Conservation (phyloP, 2,329 filamentous ascomycete species). For the Aspergillus sp. region DNA sequence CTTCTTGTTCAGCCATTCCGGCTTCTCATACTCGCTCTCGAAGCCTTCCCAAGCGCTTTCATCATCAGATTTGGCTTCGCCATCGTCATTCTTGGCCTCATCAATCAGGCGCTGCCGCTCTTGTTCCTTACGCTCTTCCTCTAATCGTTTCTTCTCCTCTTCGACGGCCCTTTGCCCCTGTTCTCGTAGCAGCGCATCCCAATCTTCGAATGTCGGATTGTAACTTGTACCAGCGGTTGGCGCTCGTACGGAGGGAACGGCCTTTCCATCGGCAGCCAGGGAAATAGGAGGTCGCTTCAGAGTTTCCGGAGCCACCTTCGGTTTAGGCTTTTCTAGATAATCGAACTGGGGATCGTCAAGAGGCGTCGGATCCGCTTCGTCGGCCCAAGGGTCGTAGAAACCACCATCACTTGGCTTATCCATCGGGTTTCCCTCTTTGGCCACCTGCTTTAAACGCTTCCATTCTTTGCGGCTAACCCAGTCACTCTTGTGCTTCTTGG, state of each 20-base stretch:
- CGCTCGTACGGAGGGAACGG: slow-evolving; percentile 72
- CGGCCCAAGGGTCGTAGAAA: slow-evolving; percentile 76
- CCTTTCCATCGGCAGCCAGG: slow-evolving; percentile 77
- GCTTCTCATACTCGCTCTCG: slow-evolving; percentile 74
- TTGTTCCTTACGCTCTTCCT: slow-evolving; percentile 65
- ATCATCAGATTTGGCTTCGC: slow-evolving; percentile 74
- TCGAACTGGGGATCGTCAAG: slow-evolving; percentile 55
- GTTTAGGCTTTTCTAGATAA: slow-evolving; percentile 66
- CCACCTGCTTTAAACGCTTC: slow-evolving; percentile 72
- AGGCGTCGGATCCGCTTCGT: slow-evolving; percentile 43
- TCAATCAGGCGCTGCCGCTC: slow-evolving; percentile 67
- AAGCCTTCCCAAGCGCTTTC: slow-evolving; percentile 91
- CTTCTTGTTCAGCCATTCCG: slow-evolving; percentile 68
- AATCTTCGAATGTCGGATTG: slow-evolving; percentile 86
- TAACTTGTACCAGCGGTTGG: slow-evolving; percentile 86
- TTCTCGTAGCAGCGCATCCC: slow-evolving; percentile 70
- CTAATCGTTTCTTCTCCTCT: slow-evolving; percentile 72
- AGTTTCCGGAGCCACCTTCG: slow-evolving; percentile 71
- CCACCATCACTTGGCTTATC: slow-evolving; percentile 58
- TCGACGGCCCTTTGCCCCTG: slow-evolving; percentile 79
- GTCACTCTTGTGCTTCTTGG: slow-evolving; percentile 74
- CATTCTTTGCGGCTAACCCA: slow-evolving; percentile 87
- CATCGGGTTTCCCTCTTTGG: slow-evolving; percentile 60
- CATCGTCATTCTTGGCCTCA: slow-evolving; percentile 73
- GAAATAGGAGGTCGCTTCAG: slow-evolving; percentile 76